phyloP scores from a whole-genome alignment of 1,284 basidiomycete species.

The Paramarasmius palmivorus region DNA sequence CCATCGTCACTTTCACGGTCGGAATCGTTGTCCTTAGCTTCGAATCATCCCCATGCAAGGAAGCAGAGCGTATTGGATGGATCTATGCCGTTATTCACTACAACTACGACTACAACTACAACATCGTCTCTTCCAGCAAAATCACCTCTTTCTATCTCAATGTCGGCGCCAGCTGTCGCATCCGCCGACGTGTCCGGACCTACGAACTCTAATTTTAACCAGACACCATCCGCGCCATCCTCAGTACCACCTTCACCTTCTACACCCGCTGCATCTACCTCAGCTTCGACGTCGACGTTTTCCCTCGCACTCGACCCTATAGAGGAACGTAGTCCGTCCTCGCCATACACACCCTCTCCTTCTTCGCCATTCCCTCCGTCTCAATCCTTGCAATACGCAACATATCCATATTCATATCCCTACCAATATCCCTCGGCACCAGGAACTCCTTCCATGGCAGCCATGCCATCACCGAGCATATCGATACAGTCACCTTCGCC shows the following conservation, averaged over 20 bases:
- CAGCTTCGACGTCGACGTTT: slow-evolving; percentile 58
- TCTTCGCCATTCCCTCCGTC: slow-evolving; percentile 8
- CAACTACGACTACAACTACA: not conserved
- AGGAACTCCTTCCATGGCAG: slow-evolving; percentile 14
- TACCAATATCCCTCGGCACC: slow-evolving; percentile 15
- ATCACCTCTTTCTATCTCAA: not conserved
- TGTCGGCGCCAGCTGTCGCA: not conserved
- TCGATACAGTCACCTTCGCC: slow-evolving; percentile 20
- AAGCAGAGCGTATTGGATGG: slow-evolving; percentile 70
- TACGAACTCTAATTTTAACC: not conserved
- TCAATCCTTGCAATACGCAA: slow-evolving; percentile 8
- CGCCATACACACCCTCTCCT: slow-evolving; percentile 43
- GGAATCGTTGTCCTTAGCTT: slow-evolving; percentile 50
- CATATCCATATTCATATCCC: slow-evolving; percentile 10
- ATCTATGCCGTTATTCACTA: slow-evolving; percentile 38
- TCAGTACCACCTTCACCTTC: slow-evolving; percentile 34
- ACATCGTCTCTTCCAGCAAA: slow-evolving; percentile 23
- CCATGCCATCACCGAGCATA: slow-evolving; percentile 14
- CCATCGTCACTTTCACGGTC: slow-evolving; percentile 54
- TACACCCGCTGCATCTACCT: slow-evolving; percentile 27
- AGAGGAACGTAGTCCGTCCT: slow-evolving; percentile 49
- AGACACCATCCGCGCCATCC: slow-evolving; percentile 12
- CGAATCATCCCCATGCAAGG: slow-evolving; percentile 75
- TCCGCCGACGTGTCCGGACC: not conserved
- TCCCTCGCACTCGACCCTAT: slow-evolving; percentile 72